Evolutionary conservation across 345 rosid species (phyloP).

Genomic region (Firmiana major): DNA sequence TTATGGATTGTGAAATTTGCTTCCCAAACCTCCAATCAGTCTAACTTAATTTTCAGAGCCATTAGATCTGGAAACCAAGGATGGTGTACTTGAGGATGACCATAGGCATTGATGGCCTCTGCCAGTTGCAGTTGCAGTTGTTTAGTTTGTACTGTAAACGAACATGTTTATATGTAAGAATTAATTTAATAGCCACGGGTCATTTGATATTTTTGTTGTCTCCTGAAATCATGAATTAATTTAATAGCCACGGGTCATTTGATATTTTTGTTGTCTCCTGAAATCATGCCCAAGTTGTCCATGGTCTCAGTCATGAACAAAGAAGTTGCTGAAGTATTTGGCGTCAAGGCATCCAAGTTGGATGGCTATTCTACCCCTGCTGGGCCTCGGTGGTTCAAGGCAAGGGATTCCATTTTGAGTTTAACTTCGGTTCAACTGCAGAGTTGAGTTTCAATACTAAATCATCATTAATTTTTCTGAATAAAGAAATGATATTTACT

Average conservation of each 20-base stretch:
- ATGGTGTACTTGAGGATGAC: background rate
- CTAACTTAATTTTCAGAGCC: slow-evolving; percentile 20
- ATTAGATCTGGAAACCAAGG: slow-evolving; percentile 7
- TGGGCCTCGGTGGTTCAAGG: too few relatives aligned
- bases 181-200: background rate
- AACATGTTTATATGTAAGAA: background rate
- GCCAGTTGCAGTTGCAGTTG: background rate
- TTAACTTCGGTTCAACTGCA: too few relatives aligned
- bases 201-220: too few relatives aligned
- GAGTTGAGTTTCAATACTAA: too few relatives aligned
- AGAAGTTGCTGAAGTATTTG: too few relatives aligned
- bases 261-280: background rate
- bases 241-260: background rate
- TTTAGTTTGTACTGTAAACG: background rate
- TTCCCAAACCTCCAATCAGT: background rate
- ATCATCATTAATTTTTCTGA: too few relatives aligned
- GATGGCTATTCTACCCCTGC: too few relatives aligned
- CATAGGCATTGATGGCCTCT: background rate
- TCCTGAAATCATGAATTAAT: background rate
- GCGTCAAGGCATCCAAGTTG: too few relatives aligned
- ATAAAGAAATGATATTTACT: too few relatives aligned
- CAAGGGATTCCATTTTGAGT: too few relatives aligned
- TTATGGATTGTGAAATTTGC: background rate
- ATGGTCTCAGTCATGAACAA: background rate
- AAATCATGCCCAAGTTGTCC: background rate